Evolutionary conservation across 371 early-diverging fungal species (phyloP).

Genomic region (Apophysomyces elegans): DNA sequence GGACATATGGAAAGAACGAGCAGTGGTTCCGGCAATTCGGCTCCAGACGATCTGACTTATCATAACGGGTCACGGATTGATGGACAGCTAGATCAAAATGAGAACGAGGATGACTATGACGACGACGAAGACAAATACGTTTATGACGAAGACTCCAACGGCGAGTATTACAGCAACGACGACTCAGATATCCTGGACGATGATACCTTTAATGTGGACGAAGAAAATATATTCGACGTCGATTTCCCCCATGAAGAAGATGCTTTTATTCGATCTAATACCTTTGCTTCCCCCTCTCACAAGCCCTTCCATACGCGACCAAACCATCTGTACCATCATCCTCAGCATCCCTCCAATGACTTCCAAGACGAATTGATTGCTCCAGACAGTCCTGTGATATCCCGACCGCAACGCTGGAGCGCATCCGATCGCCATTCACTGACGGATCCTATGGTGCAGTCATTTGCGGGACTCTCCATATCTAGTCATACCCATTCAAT

Average conservation of each 20-base stretch:
- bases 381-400: background rate
- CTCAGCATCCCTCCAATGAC: background rate
- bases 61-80: constrained; percentile 4
- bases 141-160: constrained; percentile 34
- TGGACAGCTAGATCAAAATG: constrained; percentile 16
- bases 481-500: constrained; percentile 1
- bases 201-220: constrained; percentile 25
- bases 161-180: constrained; percentile 22
- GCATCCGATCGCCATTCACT: background rate
- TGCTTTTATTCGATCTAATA: constrained; percentile 13
- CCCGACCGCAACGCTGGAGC: background rate
- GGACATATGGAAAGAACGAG: constrained; percentile 16
- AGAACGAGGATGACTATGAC: constrained; percentile 25
- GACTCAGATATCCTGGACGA: constrained; percentile 32
- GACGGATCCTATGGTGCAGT: background rate
- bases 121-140: constrained; percentile 34
- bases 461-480: background rate
- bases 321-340: constrained; percentile 1
- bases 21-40: constrained; percentile 13
- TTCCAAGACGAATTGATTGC: background rate
- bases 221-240: constrained; percentile 41
- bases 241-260: constrained; percentile 44
- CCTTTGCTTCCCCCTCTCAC: constrained; percentile 11
- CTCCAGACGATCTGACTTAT: constrained; percentile 20
- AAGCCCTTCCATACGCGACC: constrained; percentile 2